These are phyloP conservation scores for Yamadazyma trypodendri DNA, from an alignment of 1,139 yeast species.

Conservation along the genomic window DNA sequence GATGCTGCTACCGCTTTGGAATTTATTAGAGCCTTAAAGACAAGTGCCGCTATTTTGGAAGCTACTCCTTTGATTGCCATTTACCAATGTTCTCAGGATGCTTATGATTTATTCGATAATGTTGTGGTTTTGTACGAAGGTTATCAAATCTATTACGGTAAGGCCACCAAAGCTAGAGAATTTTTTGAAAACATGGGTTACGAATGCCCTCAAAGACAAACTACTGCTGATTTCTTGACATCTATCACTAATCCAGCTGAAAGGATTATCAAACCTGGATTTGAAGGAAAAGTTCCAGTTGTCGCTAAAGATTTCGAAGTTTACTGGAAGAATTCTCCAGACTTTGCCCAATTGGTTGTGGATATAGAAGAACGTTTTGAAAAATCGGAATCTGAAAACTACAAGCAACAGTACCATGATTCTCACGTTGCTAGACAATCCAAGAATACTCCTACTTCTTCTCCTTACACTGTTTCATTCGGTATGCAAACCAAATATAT, in stretches of 20 bases:
- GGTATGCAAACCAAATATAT: conserved; percentile 63
- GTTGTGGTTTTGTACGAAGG: conserved; percentile 76
- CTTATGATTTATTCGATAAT: conserved; percentile 67
- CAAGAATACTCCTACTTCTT: conserved; percentile 47
- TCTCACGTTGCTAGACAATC: conserved; percentile 62
- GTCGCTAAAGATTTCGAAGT: conserved; percentile 68
- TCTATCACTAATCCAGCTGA: conserved; percentile 75
- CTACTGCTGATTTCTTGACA: conserved; percentile 81
- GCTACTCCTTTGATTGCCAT: conserved; percentile 73
- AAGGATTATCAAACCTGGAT: conserved; percentile 55
- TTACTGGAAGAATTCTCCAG: conserved; percentile 62
- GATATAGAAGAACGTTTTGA: conserved; percentile 35
- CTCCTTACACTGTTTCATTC: conserved; percentile 68
- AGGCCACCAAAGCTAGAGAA: conserved; percentile 44
- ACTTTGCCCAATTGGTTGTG: conserved; percentile 33
- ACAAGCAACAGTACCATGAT: conserved; percentile 29
- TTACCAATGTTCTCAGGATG: conserved; percentile 80
- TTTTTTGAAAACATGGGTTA: conserved; percentile 51
- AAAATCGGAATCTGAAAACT: conserved; percentile 16
- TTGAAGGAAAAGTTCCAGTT: conserved; percentile 47
- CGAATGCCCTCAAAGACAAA: conserved; percentile 69
- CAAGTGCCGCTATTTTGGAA: conserved; percentile 56
- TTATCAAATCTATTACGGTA: conserved; percentile 74
- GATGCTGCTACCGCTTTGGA: conserved; percentile 68
- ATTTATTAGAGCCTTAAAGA: conserved; percentile 66